Evolutionary conservation across 2,329 filamentous ascomycete genomes (phyloP).

Genomic region (Phyllosticta ampelicida): DNA sequence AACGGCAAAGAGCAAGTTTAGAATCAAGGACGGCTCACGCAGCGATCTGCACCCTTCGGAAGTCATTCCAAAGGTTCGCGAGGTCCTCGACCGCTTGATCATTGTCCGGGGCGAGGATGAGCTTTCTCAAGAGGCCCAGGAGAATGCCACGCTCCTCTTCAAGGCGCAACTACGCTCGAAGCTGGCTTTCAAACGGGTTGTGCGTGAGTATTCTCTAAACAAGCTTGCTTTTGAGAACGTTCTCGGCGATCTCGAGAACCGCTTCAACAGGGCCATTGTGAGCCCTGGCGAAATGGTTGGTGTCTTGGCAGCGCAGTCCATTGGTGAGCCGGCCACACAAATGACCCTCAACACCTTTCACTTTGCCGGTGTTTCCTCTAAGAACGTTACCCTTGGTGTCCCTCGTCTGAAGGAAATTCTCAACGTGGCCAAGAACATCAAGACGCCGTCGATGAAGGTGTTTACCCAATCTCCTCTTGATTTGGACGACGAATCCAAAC

Average conservation of each 20-base stretch:
- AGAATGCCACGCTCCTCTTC: constrained; percentile 80
- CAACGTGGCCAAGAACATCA: constrained; percentile 95
- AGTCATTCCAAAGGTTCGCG: constrained; percentile 68
- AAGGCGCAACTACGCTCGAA: constrained; percentile 84
- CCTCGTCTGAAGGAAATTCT: constrained; percentile 99
- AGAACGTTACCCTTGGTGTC: constrained; percentile 98
- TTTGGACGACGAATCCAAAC: constrained; percentile 57
- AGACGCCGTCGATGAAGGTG: constrained; percentile 94
- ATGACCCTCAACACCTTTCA: constrained; percentile 99
- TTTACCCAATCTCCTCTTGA: neutral
- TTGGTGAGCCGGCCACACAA: constrained; percentile 96
- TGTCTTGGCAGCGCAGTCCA: constrained; percentile 93
- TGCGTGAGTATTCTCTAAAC: constrained; percentile 74
- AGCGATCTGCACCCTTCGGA: constrained; percentile 85
- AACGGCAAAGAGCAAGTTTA: constrained; percentile 80
- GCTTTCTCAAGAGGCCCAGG: constrained; percentile 76
- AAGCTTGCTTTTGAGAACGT: constrained; percentile 89
- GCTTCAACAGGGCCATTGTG: constrained; percentile 77
- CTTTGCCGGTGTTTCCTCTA: constrained; percentile 98
- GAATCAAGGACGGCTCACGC: constrained; percentile 71
- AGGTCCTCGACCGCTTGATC: constrained; percentile 64
- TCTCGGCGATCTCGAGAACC: constrained; percentile 77
- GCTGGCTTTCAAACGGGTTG: constrained; percentile 85
- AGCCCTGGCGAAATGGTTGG: constrained; percentile 98
- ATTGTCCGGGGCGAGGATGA: constrained; percentile 78